Conservation (phyloP, 2,329 filamentous ascomycete genomes). For the Tympanopsis confertula region DNA sequence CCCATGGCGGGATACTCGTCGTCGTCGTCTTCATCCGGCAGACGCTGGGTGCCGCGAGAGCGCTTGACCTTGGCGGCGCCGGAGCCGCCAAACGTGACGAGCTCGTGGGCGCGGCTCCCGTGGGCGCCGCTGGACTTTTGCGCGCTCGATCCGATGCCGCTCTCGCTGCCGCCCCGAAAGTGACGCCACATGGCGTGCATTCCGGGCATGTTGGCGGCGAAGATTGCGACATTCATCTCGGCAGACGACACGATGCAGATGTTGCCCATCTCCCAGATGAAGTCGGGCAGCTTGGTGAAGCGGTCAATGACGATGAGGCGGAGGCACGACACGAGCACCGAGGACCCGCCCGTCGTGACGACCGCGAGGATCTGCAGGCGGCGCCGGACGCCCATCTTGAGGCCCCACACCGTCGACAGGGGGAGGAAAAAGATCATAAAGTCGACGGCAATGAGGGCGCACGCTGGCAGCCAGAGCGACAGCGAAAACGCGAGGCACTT, state of each 20-base stretch:
- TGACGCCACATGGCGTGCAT: constrained; percentile 17
- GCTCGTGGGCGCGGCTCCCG: too few species aligned
- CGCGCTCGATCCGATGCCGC: too few species aligned
- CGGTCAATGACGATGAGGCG: constrained; percentile 30
- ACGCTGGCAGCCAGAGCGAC: not conserved
- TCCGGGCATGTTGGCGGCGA: constrained; percentile 17
- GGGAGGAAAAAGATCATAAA: constrained; percentile 14
- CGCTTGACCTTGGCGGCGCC: too few species aligned
- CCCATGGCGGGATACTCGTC: too few species aligned
- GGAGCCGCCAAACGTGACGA: too few species aligned
- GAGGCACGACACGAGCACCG: constrained; percentile 20
- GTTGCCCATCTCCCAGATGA: constrained; percentile 15
- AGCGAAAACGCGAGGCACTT: constrained; percentile 8
- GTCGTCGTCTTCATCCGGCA: too few species aligned
- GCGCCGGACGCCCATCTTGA: constrained; percentile 23
- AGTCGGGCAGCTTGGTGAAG: constrained; percentile 12
- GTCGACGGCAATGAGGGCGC: constrained; percentile 6
- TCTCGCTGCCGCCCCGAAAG: too few species aligned
- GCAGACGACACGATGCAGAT: constrained; percentile 17
- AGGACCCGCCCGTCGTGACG: constrained; percentile 14
- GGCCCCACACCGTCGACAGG: constrained; percentile 26
- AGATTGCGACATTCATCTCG: constrained; percentile 17
- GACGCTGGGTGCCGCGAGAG: too few species aligned
- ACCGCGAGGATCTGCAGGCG: constrained; percentile 10
- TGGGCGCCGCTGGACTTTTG: too few species aligned